phyloP scores from a whole-genome alignment of 371 early-diverging fungal species.

The Funneliformis caledonium region DNA sequence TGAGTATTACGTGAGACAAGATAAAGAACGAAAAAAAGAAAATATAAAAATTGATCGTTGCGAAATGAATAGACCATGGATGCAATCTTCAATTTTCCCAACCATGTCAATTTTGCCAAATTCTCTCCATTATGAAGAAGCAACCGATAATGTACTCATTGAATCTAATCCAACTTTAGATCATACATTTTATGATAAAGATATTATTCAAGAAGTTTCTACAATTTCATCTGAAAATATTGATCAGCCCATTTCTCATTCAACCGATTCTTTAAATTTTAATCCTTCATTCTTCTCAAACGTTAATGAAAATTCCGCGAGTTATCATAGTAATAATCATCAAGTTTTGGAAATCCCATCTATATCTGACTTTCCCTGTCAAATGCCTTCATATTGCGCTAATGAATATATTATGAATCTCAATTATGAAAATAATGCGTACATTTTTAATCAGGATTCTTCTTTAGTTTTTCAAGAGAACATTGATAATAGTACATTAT shows the following conservation, averaged over 20 bases:
- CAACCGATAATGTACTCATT: background rate
- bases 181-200: background rate
- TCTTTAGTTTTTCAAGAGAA: background rate
- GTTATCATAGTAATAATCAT: background rate
- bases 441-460: background rate
- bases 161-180: background rate
- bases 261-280: background rate
- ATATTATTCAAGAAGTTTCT: background rate
- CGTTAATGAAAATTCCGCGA: background rate
- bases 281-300: background rate
- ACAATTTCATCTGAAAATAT: background rate
- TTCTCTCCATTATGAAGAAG: background rate
- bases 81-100: background rate
- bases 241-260: background rate
- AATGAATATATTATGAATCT: background rate
- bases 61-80: background rate
- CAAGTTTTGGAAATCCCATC: background rate
- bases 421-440: background rate
- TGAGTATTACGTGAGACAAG: background rate
- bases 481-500: too few relatives aligned
- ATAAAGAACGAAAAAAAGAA: background rate
- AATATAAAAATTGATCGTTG: background rate
- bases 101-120: background rate
- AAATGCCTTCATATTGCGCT: background rate
- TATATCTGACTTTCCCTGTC: background rate